Evolutionary conservation across 495 filamentous ascomycete genomes (phyloP).

Genomic region (Penicillium subrubescens): DNA sequence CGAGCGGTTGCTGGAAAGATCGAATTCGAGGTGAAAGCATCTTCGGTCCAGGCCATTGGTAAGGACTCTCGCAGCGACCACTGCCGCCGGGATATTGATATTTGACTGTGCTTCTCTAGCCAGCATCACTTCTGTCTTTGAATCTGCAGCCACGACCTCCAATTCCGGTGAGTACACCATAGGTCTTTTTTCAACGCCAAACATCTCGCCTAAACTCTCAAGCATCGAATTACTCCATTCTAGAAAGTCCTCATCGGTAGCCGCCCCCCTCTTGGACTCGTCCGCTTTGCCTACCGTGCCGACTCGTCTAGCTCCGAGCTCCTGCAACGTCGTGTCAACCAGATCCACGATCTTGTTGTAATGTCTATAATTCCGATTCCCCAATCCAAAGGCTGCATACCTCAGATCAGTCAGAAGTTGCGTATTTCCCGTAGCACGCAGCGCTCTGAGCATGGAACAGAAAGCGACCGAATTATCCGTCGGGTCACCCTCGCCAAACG

Average conservation of each 20-base stretch:
- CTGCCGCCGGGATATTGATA: conserved; percentile 16
- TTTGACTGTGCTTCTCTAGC: not conserved
- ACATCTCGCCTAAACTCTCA: conserved; percentile 18
- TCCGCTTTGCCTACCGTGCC: conserved; percentile 31
- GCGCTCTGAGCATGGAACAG: not conserved
- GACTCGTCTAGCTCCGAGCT: conserved; percentile 29
- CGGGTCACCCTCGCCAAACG: conserved; percentile 52
- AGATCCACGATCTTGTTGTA: conserved; percentile 40
- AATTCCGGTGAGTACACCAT: not conserved
- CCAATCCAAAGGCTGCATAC: conserved; percentile 39
- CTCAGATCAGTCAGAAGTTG: conserved; percentile 25
- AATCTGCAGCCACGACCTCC: not conserved
- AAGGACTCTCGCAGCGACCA: conserved; percentile 11
- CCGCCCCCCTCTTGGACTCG: conserved; percentile 26
- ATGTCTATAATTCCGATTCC: conserved; percentile 43
- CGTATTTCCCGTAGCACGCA: conserved; percentile 25
- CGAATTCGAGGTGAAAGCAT: conserved; percentile 44
- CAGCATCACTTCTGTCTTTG: not conserved
- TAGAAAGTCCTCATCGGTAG: conserved; percentile 39
- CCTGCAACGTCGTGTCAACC: conserved; percentile 22
- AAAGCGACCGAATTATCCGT: conserved; percentile 35
- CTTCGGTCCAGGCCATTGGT: conserved; percentile 16
- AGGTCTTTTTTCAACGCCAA: conserved; percentile 27
- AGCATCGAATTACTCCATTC: conserved; percentile 39
- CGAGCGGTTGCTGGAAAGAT: conserved; percentile 33